Percentiles rank a stretch among this genome's conserved stretches.
phyloP scores from a whole-genome alignment of 2,329 filamentous ascomycete genomes.

The Cladosporium sp. region DNA sequence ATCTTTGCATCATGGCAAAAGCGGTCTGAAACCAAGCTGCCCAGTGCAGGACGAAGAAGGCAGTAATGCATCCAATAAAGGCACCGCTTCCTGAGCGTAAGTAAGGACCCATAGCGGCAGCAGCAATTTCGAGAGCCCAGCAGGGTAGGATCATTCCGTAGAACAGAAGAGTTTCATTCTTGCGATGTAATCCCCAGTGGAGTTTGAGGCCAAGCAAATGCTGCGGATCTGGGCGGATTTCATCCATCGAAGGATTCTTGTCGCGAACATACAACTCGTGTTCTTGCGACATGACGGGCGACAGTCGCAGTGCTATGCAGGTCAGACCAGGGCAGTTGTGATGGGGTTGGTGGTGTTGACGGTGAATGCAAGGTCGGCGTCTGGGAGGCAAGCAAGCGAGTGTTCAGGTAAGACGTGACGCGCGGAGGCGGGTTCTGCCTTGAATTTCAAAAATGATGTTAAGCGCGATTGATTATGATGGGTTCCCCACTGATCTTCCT shows the following conservation, averaged over 20 bases:
- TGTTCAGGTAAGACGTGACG: not conserved
- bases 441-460: not conserved
- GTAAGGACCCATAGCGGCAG: slow-evolving; percentile 23
- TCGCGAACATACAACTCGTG: slow-evolving; percentile 7
- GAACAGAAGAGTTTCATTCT: slow-evolving; percentile 27
- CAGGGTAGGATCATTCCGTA: slow-evolving; percentile 27
- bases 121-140: slow-evolving; percentile 26
- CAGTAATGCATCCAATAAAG: slow-evolving; percentile 24
- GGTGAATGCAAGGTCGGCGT: not conserved
- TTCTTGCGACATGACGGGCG: slow-evolving; percentile 3
- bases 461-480: not conserved
- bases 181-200: slow-evolving; percentile 27
- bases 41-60: slow-evolving; percentile 29
- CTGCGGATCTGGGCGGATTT: slow-evolving; percentile 12
- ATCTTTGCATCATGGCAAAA: slow-evolving; percentile 29
- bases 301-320: not conserved
- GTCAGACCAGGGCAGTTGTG: not conserved
- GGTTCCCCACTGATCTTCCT: not conserved
- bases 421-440: not conserved
- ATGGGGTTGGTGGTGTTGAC: not conserved
- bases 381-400: not conserved
- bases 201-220: slow-evolving; percentile 17
- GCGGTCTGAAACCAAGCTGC: slow-evolving; percentile 32
- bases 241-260: slow-evolving; percentile 11
- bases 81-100: slow-evolving; percentile 17